Evolutionary conservation across 176 grass and related monocot genomes (phyloP), one percentile per base, ranked within the genome.

Genomic region (Pontederia crassipes): DNA sequence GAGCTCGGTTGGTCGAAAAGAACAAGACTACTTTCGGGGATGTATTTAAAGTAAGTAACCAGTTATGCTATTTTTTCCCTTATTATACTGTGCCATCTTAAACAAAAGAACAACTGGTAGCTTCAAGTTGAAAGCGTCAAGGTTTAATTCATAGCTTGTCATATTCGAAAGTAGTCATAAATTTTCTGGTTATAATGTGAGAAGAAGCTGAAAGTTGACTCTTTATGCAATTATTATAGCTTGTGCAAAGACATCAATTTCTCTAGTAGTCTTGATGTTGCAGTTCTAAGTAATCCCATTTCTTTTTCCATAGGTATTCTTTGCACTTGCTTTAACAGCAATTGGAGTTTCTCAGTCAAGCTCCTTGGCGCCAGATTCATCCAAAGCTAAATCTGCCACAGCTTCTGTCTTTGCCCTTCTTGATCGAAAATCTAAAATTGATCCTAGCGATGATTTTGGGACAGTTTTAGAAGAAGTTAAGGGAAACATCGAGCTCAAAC

Each of bases 311-410:
- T 74, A 95, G 89, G 94, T 98, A 45, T 92, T 98, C 74, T 85
- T 98, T 71, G 88, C 94, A 67, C 87, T 98, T 72, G 79, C 94
- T 48, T 89, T 98, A 88, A 85, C 94, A 4, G 88, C 94, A n/a
- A 89, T 93, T 74, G 94, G 88, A 55, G 85, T 98, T 60, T 98
- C 94, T 0, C 94, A 98, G 67, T 89, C 94, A 46, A 98, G 94
- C 70, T 86, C 94, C 61, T 74, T 98, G 46, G 88, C 94, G 72
- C 85, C 84, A 0, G 94, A 98, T 76, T 98, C 94, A 10, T 78
- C 74, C 60, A 98, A 92, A 83, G 94, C 94, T 74, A 76, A 81
- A 72, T 79, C 81, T 71, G 94, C 94, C 27, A 64, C 82, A 58
- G 81, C 82, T 49, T 98, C 94, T 26, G 84, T 98, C 75, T 98